Evolutionary conservation across 148 eudicot genomes (phyloP), one percentile per base, ranked within the genome.

Genomic region (Rhododendron mucronatum): DNA sequence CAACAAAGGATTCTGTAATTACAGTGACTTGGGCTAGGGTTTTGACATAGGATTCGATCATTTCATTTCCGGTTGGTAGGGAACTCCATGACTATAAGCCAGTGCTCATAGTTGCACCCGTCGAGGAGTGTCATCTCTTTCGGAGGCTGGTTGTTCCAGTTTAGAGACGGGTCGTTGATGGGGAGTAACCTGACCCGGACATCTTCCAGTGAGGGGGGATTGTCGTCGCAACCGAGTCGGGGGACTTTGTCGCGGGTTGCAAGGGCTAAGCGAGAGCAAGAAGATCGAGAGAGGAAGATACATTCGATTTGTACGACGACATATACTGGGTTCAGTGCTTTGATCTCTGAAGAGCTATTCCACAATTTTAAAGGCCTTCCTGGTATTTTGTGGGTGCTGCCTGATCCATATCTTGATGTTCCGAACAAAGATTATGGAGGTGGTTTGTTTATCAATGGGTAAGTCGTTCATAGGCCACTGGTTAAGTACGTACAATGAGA

Each of bases 91-190:
- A 92, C 93, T n/a, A 96, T 94, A 9, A 96, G 91, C 97, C 97
- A 96, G 84, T 96, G 99, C 87, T 94, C 96, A 75, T 95, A 96
- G 81, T 96, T 98, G 73, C 99, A 96, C 0, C 99, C 98, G 45
- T 96, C 99, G 39, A 96, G 88, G 10, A 95, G 84, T 1, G 93
- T 95, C 50, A 98, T 94, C 90, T 93, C 98, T 59, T 91, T 95
- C 9, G 98, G 99, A 0, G 99, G 98, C 0, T 97, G 91, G 89
- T 96, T 96, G 85, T 91, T 94, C 96, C 98, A 96, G 90, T 96
- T 95, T 15, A 98, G 96, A 0, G 96, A 90, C 79, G 98, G 95
- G 88, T 96, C 98, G 85, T 94, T 95, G 30, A 96, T 86, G 0
- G 98, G 11, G 96, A 92, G 88, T 96, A 91, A 12, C 98, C 96